Conservation (phyloP, 257 asterid species). For the Forsythia viridissima region DNA sequence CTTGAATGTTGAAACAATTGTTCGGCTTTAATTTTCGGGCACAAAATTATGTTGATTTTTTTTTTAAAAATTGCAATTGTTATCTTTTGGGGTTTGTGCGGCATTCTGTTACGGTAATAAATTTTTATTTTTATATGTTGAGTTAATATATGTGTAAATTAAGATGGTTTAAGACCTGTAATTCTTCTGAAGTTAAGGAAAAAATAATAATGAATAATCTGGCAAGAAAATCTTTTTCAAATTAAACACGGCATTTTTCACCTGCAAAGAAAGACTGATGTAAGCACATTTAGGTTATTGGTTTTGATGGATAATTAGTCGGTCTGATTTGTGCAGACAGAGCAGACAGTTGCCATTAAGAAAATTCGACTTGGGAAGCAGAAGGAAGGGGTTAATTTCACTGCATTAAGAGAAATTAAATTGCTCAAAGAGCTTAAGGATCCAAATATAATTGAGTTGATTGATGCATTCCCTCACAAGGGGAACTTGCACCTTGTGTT, state of each 20-base stretch:
- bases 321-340: conserved; percentile 60
- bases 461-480: conserved; percentile 84
- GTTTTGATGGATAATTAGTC: neutral
- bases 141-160: neutral
- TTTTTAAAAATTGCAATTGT: neutral
- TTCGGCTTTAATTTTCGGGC: neutral
- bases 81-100: no score
- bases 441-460: conserved; percentile 83
- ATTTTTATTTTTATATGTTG: neutral
- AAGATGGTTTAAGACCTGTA: neutral
- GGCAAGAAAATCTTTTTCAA: neutral
- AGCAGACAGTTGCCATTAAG: conserved; percentile 92
- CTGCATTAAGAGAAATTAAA: conserved; percentile 93
- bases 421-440: conserved; percentile 95
- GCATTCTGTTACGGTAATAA: no score
- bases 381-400: conserved; percentile 96
- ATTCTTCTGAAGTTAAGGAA: neutral
- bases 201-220: neutral
- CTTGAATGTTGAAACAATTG: neutral
- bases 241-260: neutral
- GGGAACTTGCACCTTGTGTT: conserved; percentile 97
- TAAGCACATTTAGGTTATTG: neutral
- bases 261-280: neutral
- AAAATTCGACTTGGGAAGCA: conserved; percentile 92
- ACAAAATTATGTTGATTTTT: neutral